Base-by-base conservation (phyloP, 2,329 filamentous ascomycete species). In the Aspergillus flavus region DNA sequence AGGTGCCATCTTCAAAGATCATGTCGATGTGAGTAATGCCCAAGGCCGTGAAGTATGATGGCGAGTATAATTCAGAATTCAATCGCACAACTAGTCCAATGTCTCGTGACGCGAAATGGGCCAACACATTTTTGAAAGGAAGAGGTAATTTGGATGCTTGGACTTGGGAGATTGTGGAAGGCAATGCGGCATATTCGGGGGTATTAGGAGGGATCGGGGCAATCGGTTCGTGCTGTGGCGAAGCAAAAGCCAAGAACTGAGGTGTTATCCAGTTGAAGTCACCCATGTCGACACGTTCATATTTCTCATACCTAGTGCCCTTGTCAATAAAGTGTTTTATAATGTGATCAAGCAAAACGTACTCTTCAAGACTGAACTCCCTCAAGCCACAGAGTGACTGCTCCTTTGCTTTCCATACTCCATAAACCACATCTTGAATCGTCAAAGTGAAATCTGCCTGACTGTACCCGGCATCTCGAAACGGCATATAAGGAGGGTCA, bases 201-300 rank as follows among this genome's bases (percentile, higher is more conserved):
- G 92, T 92, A 46, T 86, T 87, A 62, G 88, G 85, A 10, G 89
- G 85, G 61, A 97, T 89, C 66, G 90, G 89, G 61, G 88, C 85
- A 14, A 91, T 87, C 6, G 93, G 92, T 61, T 87, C 85, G 72
- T 94, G 90, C 78, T 98, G 93, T 12, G 95, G 95, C 23, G 94
- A 98, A 52, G 95, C 95, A 77, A 99, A 98, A 26, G 95, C 95
- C 58, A 99, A 86, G 81, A 99, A 99, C 74, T 94, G 85, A 10
- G 94, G 94, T 6, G 94, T 96, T 63, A 99, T 87, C 95, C 95
- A 99, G 86, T 99, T 99, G 90, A 99, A 99, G 81, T 99, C 95
- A 67, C 95, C 95, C 84, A 97, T 93, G 77, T 99, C 95, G 23
- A 99, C 95, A 63, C 95, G 87, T 82, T 99, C 95, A 72, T 88